phyloP scores from a whole-genome alignment of 2,329 filamentous ascomycete species.

The Fusarium neocosmosporiellum region DNA sequence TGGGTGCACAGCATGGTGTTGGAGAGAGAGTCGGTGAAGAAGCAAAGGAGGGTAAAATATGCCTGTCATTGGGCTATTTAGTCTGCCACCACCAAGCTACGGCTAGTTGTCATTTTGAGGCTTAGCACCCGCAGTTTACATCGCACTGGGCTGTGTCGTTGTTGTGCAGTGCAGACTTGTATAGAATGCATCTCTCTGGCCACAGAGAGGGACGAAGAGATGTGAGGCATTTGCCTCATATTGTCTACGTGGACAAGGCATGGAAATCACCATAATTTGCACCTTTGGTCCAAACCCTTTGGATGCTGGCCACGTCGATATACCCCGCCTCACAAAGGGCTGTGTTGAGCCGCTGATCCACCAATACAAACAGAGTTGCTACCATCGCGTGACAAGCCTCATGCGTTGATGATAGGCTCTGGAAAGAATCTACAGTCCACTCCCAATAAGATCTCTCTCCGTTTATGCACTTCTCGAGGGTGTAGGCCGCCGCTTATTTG shows the following conservation, averaged over 20 bases:
- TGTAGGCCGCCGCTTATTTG: not conserved
- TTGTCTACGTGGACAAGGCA: not conserved
- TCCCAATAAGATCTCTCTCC: not conserved
- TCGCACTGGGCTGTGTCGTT: not conserved
- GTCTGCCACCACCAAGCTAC: not conserved
- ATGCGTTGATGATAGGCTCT: not conserved
- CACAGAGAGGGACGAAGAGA: too few relatives aligned
- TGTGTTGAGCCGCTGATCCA: too few relatives aligned
- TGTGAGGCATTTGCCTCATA: not conserved
- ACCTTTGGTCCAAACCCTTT: not conserved
- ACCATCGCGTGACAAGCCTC: not conserved
- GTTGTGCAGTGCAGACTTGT: not conserved
- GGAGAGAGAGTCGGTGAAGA: not conserved
- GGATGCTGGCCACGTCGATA: not conserved
- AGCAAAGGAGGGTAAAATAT: not conserved
- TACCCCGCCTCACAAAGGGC: too few relatives aligned
- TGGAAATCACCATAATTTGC: not conserved
- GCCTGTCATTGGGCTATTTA: too few relatives aligned
- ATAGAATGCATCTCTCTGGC: too few relatives aligned
- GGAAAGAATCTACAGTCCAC: not conserved
- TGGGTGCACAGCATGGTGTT: not conserved
- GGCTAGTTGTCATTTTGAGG: not conserved
- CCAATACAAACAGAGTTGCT: not conserved
- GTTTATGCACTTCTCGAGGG: not conserved
- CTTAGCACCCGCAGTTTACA: not conserved